Evolutionary conservation across 2,329 filamentous ascomycete species (phyloP).

Genomic region (Orbilia oligospora): DNA sequence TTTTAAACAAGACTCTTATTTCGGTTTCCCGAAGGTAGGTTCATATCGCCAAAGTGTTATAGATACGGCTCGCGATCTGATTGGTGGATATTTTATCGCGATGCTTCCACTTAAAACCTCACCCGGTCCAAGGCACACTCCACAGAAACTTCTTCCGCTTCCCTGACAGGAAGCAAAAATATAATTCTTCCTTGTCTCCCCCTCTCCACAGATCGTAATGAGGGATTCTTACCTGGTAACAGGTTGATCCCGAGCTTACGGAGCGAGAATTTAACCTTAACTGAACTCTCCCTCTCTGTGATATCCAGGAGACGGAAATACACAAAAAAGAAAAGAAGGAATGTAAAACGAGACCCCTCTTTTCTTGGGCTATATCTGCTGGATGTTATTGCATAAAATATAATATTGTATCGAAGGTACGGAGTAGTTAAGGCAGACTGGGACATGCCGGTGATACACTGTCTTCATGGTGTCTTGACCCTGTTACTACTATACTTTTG

Average conservation of each 20-base stretch:
- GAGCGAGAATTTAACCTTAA: constrained; percentile 56
- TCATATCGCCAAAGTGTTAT: constrained; percentile 4
- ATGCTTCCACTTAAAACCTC: constrained; percentile 26
- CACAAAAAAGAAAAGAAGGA: constrained; percentile 28
- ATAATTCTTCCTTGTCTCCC: constrained; percentile 57
- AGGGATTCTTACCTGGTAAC: constrained; percentile 57
- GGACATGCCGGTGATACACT: constrained; percentile 14
- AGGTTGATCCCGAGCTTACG: constrained; percentile 44
- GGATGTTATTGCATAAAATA: constrained; percentile 44
- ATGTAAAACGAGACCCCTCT: constrained; percentile 11
- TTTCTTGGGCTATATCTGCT: constrained; percentile 27
- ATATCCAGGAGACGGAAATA: constrained; percentile 14
- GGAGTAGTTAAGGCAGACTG: neutral
- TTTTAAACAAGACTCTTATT: constrained; percentile 43
- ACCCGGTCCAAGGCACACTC: constrained; percentile 21
- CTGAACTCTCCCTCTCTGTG: constrained; percentile 10
- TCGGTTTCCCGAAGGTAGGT: neutral
- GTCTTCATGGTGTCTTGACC: constrained; percentile 6
- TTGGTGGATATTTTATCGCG: constrained; percentile 58
- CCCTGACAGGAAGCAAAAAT: constrained; percentile 34
- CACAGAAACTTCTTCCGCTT: constrained; percentile 47
- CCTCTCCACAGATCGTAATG: constrained; percentile 51
- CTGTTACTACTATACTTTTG: neutral
- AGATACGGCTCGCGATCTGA: constrained; percentile 22
- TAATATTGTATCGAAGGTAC: constrained; percentile 34